phyloP scores from a whole-genome alignment of 1,284 basidiomycete genomes.

The Sanghuangporus weigelae region DNA sequence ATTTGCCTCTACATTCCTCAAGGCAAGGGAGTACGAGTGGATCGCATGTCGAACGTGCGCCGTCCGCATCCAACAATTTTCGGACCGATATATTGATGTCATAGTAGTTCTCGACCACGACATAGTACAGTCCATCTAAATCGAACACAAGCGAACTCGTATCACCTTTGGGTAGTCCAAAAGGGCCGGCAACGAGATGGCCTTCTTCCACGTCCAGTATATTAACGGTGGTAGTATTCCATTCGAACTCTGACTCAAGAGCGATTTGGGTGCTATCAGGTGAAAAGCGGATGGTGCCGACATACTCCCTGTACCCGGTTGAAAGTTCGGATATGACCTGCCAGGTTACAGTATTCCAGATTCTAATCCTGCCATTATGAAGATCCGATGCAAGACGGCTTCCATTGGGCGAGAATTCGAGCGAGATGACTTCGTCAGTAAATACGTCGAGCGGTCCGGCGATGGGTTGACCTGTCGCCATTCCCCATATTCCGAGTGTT shows the following conservation, averaged over 20 bases:
- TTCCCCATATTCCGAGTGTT: conserved; percentile 3
- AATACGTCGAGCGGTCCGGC: conserved; percentile 8
- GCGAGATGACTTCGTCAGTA: conserved; percentile 17
- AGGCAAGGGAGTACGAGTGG: too few relatives aligned
- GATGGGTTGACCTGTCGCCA: not conserved
- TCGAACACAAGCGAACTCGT: not conserved
- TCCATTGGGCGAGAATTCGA: conserved; percentile 15
- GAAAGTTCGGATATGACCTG: not conserved
- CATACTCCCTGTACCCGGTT: not conserved
- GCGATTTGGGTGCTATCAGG: not conserved
- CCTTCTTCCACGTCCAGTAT: not conserved
- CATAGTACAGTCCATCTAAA: too few relatives aligned
- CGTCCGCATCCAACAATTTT: not conserved
- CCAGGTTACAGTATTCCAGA: not conserved
- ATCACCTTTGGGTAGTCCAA: not conserved
- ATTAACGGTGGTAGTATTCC: not conserved
- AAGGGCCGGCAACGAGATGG: not conserved
- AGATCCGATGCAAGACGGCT: not conserved
- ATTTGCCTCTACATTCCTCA: too few relatives aligned
- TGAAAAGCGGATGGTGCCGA: not conserved
- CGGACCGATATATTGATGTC: not conserved
- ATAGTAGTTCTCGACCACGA: not conserved
- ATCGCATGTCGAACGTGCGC: too few relatives aligned
- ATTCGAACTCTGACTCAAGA: not conserved
- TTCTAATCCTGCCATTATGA: not conserved